Evolutionary conservation across 2,329 filamentous ascomycete genomes (phyloP).

Genomic region (Berkeleyomyces basicola): DNA sequence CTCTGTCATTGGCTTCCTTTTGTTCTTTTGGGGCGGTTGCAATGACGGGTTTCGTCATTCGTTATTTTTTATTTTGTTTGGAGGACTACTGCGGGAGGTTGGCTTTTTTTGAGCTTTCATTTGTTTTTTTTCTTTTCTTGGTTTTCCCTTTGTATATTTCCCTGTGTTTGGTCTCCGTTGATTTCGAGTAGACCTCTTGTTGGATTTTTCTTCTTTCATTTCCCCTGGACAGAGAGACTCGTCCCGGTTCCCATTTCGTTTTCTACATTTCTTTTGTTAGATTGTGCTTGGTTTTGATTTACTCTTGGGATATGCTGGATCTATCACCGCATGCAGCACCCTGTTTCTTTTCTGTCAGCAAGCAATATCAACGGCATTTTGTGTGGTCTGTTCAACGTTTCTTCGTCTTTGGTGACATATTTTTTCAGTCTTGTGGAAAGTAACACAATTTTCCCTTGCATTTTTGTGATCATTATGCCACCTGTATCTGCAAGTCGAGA

Average conservation of each 20-base stretch:
- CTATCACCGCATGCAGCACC: too few relatives aligned
- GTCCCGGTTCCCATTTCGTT: background rate
- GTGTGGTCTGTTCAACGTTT: too few relatives aligned
- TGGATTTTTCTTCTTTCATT: background rate
- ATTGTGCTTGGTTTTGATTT: conserved; percentile 20
- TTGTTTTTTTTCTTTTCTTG: conserved; percentile 11
- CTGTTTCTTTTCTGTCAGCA: too few relatives aligned
- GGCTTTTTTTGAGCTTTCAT: background rate
- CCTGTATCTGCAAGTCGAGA: too few relatives aligned
- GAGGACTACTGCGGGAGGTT: background rate
- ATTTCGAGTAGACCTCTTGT: too few relatives aligned
- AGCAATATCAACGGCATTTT: too few relatives aligned
- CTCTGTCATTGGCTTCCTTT: background rate
- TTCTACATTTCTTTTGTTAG: conserved; percentile 12
- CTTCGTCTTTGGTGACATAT: too few relatives aligned
- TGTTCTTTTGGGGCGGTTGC: conserved; percentile 4
- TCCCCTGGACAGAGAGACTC: too few relatives aligned
- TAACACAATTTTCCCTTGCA: too few relatives aligned
- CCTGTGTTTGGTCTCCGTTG: background rate
- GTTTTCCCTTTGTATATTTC: conserved; percentile 6
- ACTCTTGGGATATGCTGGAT: background rate
- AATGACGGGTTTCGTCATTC: background rate
- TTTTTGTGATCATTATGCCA: too few relatives aligned
- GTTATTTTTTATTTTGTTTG: background rate
- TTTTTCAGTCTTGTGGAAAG: too few relatives aligned